Evolutionary conservation across 2,329 filamentous ascomycete genomes (phyloP).

Genomic region (Ramichloridium luteum): DNA sequence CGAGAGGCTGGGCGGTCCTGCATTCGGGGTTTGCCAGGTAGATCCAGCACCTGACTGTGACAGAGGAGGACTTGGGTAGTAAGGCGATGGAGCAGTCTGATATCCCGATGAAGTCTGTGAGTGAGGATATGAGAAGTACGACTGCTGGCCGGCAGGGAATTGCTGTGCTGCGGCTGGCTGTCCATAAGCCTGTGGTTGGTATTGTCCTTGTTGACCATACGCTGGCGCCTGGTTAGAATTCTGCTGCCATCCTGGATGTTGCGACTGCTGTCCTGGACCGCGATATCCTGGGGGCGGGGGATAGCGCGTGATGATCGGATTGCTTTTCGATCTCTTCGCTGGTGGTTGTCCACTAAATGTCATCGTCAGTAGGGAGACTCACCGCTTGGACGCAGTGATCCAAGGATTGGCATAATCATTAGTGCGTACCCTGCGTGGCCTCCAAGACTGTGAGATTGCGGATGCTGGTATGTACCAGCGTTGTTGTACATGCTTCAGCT

Average conservation of each 20-base stretch:
- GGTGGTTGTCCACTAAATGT: conserved; percentile 18
- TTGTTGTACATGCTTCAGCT: too few species aligned
- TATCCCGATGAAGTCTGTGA: neutral
- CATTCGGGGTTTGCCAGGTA: conserved; percentile 6
- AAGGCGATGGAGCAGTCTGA: neutral
- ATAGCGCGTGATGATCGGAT: conserved; percentile 38
- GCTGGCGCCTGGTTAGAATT: conserved; percentile 5
- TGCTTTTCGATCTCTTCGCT: conserved; percentile 33
- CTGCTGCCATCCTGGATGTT: conserved; percentile 14
- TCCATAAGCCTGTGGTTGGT: conserved; percentile 4
- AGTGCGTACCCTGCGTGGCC: too few species aligned
- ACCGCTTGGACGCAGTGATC: neutral
- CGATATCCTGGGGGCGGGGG: conserved; percentile 38
- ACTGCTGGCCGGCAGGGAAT: too few species aligned
- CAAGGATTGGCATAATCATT: conserved; percentile 1
- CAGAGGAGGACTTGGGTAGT: neutral
- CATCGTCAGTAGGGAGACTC: neutral
- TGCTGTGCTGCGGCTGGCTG: conserved; percentile 1
- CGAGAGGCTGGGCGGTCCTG: conserved; percentile 9
- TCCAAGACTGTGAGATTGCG: too few species aligned
- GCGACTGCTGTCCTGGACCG: conserved; percentile 12
- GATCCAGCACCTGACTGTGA: neutral
- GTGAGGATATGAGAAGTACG: neutral
- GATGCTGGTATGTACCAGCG: too few species aligned
- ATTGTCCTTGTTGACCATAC: conserved; percentile 6